Percentiles rank a stretch among this genome's conserved stretches.
Conservation (phyloP, 2,329 filamentous ascomycete species). For the Aspergillus ochraceoroseus region DNA sequence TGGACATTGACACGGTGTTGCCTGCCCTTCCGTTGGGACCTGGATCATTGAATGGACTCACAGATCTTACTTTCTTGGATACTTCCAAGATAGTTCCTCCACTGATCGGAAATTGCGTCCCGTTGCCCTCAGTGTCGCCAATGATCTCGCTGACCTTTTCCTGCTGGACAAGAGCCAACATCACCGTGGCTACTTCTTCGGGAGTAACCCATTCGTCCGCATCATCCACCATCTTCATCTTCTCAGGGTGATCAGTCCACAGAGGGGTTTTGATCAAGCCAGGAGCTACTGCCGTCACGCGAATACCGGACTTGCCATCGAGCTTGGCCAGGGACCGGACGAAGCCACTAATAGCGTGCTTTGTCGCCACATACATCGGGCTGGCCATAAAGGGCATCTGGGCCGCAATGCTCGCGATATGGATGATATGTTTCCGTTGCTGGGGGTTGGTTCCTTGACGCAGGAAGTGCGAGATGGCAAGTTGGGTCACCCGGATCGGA, state of each 20-base stretch:
- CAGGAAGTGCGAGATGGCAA: conserved; percentile 50
- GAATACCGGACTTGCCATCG: conserved; percentile 48
- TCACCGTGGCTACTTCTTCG: conserved; percentile 56
- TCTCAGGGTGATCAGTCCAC: conserved; percentile 60
- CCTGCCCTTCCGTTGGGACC: conserved; percentile 48
- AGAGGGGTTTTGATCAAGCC: conserved; percentile 59
- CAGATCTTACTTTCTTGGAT: conserved; percentile 49
- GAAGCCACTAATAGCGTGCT: conserved; percentile 48
- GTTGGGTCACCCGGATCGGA: conserved; percentile 50
- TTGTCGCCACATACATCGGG: conserved; percentile 48
- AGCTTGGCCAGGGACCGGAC: conserved; percentile 49
- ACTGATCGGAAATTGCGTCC: conserved; percentile 33
- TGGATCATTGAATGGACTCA: conserved; percentile 51
- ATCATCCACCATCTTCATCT: conserved; percentile 49
- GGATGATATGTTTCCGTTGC: conserved; percentile 44
- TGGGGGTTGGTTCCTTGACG: conserved; percentile 25
- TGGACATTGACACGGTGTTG: conserved; percentile 41
- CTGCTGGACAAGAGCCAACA: conserved; percentile 54
- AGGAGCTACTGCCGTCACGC: conserved; percentile 57
- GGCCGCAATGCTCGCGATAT: conserved; percentile 48
- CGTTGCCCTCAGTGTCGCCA: conserved; percentile 30
- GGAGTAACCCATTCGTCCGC: conserved; percentile 56
- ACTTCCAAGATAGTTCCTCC: conserved; percentile 56
- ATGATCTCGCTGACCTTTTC: conserved; percentile 39
- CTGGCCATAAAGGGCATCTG: conserved; percentile 38